These are phyloP conservation scores for Populus pruinosa DNA, from an alignment of 345 rosid species.

Conservation along the genomic window DNA sequence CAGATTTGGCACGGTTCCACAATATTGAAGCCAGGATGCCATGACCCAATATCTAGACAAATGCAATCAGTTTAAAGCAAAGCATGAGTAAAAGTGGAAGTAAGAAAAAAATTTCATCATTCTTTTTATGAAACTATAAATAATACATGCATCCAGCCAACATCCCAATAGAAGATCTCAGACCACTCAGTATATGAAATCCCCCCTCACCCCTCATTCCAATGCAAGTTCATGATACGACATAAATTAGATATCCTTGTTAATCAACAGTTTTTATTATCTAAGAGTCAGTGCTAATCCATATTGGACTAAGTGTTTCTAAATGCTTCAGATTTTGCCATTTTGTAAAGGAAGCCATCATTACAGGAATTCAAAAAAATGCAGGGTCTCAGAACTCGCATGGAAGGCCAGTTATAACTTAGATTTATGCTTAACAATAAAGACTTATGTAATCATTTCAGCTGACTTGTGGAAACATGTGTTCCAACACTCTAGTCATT, in stretches of 20 bases:
- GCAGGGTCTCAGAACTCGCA: too few relatives aligned
- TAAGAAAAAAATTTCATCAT: background rate
- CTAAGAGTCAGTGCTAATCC: background rate
- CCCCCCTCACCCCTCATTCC: background rate
- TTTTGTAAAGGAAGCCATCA: background rate
- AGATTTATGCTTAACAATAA: background rate
- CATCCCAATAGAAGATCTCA: background rate
- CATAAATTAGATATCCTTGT: background rate
- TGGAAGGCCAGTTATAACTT: background rate
- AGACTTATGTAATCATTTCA: background rate
- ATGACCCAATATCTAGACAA: constrained; percentile 70
- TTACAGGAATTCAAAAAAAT: too few relatives aligned
- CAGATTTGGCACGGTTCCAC: constrained; percentile 72
- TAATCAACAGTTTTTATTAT: background rate
- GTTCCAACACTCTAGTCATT: too few relatives aligned
- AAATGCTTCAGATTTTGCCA: background rate
- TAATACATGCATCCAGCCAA: background rate
- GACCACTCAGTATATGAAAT: background rate
- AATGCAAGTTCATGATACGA: background rate
- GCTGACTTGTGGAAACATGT: background rate
- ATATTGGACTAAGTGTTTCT: background rate
- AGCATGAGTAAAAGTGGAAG: background rate
- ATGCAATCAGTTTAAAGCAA: background rate
- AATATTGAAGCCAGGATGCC: constrained; percentile 48
- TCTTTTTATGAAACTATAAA: background rate